Base-by-base conservation (phyloP, 768 basidiomycete species). In the Botryobasidium botryosum region DNA sequence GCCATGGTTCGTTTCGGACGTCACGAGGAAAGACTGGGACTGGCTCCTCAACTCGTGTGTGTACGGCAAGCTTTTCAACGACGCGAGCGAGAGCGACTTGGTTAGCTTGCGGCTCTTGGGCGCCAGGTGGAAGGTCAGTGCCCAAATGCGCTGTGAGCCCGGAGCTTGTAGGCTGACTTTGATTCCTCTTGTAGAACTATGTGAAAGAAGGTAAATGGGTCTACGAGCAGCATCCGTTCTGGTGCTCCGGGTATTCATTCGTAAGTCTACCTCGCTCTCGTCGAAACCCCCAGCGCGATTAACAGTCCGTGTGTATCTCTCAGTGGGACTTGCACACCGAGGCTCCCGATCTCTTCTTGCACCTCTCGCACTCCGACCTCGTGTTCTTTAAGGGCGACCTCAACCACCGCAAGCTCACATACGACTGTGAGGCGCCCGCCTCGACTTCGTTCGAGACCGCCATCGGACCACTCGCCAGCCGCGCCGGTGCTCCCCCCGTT, bases 321-420 rank as follows among this genome's bases (percentile, higher is more conserved):
- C n/a, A n/a, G n/a, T 88, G 85, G 84, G 81, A 86, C 44, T 59
- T 86, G 37, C 79, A 77, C 51, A 67, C 68, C 48, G 84, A 88
- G 59, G 83, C 83, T 0, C 86, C 85, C 2, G 86, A 87, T 68
- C 64, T 94, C 40, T 96, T 92, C 71, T 71, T 92, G 43, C 79
- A 92, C 59, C 76, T 96, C 31, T 80, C 84, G 45, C 76, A 76
- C 27, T 85, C 84, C 26, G 84, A 94, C 57, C 74, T 96, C 36
- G 91, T 94, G 54, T 69, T 74, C 56, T 94, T 94, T 73, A 96
- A 96, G 64, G 91, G 91, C 10, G 86, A 90, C 56, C 64, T 92
- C 18, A 92, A 92, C 61, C 87, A 91, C 62, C 79, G 88, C 57
- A 88, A 90, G 63, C 61, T 84, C 52, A 84, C 81, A 1, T 86